These are phyloP conservation scores for Ophiostoma triangulosporum DNA, from an alignment of 2,329 filamentous ascomycete species.

Conservation along the genomic window DNA sequence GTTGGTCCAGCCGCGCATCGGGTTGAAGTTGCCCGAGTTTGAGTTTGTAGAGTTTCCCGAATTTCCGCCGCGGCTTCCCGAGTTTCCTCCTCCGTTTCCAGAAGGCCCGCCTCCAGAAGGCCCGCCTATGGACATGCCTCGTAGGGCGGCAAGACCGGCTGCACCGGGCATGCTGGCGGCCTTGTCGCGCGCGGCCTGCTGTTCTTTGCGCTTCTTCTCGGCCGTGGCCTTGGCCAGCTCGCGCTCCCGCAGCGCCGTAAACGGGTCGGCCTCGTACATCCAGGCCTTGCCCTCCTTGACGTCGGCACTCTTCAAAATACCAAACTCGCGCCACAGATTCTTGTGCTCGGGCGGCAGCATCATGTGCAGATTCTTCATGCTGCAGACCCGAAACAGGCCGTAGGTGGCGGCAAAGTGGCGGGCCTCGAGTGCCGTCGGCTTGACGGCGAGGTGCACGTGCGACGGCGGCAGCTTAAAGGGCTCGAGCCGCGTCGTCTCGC, in stretches of 20 bases:
- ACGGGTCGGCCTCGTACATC: conserved; percentile 95
- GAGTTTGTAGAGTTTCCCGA: background rate
- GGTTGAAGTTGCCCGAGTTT: conserved; percentile 24
- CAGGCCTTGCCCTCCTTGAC: conserved; percentile 65
- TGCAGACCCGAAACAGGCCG: conserved; percentile 79
- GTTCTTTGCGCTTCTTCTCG: conserved; percentile 68
- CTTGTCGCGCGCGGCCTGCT: conserved; percentile 53
- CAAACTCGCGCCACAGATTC: conserved; percentile 84
- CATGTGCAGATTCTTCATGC: conserved; percentile 91
- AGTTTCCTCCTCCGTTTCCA: conserved; percentile 15
- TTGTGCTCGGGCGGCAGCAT: conserved; percentile 85
- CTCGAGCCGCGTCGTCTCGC: conserved; percentile 59
- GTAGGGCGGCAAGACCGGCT: conserved; percentile 40
- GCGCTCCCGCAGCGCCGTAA: conserved; percentile 63
- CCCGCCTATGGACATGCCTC: conserved; percentile 23
- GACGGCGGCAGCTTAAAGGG: conserved; percentile 68
- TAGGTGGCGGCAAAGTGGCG: conserved; percentile 89
- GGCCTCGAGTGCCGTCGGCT: conserved; percentile 75
- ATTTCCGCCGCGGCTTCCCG: conserved; percentile 15
- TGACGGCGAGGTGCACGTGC: conserved; percentile 61
- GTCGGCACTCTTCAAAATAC: conserved; percentile 68
- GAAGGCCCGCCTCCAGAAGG: conserved; percentile 15
- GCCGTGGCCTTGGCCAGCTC: conserved; percentile 63
- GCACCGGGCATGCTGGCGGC: conserved; percentile 49
- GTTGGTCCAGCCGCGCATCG: conserved; percentile 61